Percentiles rank a stretch among this genome's conserved stretches.
phyloP scores from a whole-genome alignment of 768 basidiomycete species.

The Dioszegia crocea region DNA sequence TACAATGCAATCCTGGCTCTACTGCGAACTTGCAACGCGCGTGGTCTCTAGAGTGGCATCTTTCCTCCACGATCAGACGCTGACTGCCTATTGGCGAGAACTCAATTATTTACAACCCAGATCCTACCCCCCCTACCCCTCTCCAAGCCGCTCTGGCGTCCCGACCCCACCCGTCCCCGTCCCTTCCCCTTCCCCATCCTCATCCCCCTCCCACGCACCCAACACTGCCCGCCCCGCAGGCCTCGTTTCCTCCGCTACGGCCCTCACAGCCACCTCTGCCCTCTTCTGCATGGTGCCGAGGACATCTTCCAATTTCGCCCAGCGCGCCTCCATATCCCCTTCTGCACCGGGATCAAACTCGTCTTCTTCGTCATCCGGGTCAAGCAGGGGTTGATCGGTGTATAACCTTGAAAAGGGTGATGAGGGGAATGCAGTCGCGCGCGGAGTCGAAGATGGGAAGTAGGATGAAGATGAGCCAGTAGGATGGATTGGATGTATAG shows the following conservation, averaged over 20 bases:
- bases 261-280: conserved; percentile 23
- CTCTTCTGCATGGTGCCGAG: conserved; percentile 23
- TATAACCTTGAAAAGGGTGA: conserved; percentile 9
- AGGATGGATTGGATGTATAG: neutral
- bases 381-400: neutral
- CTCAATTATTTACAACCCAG: neutral
- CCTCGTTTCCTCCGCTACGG: conserved; percentile 13
- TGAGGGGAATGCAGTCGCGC: conserved; percentile 3
- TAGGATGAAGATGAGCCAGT: neutral
- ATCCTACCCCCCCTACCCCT: neutral
- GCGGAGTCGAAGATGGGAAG: neutral
- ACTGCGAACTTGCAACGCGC: too few species aligned
- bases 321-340: conserved; percentile 29
- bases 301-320: conserved; percentile 28
- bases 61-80: too few species aligned
- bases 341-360: conserved; percentile 22
- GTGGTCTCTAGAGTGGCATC: too few species aligned
- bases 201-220: conserved; percentile 22
- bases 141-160: conserved; percentile 11
- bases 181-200: conserved; percentile 19
- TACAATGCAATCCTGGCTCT: too few species aligned
- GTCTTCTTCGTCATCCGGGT: conserved; percentile 9
- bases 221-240: conserved; percentile 13
- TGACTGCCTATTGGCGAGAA: too few species aligned
- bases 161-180: conserved; percentile 4